A percentile compares a stretch with the other conserved stretches of the same genome.
Conservation (phyloP, 352 stramenopile species). For the Globisporangium cederbergense region DNA sequence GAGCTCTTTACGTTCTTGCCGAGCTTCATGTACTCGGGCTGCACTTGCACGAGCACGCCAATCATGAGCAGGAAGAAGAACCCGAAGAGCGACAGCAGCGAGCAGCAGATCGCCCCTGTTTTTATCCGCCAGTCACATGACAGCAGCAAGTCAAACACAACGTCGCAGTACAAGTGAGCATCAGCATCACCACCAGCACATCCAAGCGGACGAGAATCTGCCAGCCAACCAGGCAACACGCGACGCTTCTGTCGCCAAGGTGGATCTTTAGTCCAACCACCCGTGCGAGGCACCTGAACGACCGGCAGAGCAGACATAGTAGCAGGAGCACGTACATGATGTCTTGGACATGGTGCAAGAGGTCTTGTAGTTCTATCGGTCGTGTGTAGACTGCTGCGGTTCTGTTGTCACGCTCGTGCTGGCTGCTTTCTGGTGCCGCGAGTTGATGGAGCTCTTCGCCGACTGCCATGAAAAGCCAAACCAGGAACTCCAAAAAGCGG, state of each 20-base stretch:
- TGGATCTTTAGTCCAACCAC: constrained; percentile 8
- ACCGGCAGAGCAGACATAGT: too few species aligned
- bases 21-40: constrained; percentile 85
- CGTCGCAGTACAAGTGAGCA: not conserved
- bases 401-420: not conserved
- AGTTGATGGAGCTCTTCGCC: constrained; percentile 1
- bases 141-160: not conserved
- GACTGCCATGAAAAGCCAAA: constrained; percentile 12
- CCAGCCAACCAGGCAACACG: not conserved
- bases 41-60: constrained; percentile 63
- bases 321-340: constrained; percentile 27
- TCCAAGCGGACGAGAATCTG: not conserved
- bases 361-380: not conserved
- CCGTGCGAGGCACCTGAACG: not conserved
- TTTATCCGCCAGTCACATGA: not conserved
- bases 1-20: constrained; percentile 63
- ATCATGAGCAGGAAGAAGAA: constrained; percentile 73
- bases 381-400: not conserved
- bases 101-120: constrained; percentile 68
- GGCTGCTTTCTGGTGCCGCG: not conserved
- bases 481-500: constrained; percentile 1
- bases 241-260: not conserved
- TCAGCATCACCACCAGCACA: not conserved
- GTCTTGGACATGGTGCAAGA: constrained; percentile 29
- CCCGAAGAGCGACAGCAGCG: constrained; percentile 66